Conservation (phyloP, 2,329 filamentous ascomycete species). For the Epichloe scottii region DNA sequence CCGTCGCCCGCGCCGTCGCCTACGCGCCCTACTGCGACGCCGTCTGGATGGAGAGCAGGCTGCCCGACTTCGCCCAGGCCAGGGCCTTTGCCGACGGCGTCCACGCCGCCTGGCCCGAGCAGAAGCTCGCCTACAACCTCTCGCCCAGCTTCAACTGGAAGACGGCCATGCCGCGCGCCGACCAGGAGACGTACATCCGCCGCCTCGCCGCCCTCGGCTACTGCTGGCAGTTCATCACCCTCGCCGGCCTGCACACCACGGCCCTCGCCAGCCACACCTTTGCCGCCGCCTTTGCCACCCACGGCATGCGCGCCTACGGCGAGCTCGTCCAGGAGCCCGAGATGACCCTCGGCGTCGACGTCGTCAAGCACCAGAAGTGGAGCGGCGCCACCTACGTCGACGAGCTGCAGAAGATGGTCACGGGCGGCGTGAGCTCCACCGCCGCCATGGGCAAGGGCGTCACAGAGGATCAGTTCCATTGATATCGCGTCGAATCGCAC, state of each 20-base stretch:
- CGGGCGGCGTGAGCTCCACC: slow-evolving; percentile 79
- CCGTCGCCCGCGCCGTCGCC: slow-evolving; percentile 78
- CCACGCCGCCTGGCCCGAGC: slow-evolving; percentile 87
- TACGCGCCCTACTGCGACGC: slow-evolving; percentile 90
- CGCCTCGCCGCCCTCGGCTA: slow-evolving; percentile 81
- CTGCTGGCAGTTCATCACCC: slow-evolving; percentile 99
- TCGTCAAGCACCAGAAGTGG: slow-evolving; percentile 99
- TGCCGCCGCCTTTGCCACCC: slow-evolving; percentile 63
- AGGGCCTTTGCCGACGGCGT: slow-evolving; percentile 89
- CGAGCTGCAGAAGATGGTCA: slow-evolving; percentile 93
- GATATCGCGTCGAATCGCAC: background rate
- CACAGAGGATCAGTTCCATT: slow-evolving; percentile 85
- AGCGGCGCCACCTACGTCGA: slow-evolving; percentile 90
- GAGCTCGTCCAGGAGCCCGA: slow-evolving; percentile 97
- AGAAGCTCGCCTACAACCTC: slow-evolving; percentile 98
- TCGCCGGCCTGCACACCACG: slow-evolving; percentile 90
- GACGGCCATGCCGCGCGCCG: slow-evolving; percentile 76
- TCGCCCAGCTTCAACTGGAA: slow-evolving; percentile 99
- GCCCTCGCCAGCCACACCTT: slow-evolving; percentile 88
- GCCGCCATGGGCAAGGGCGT: slow-evolving; percentile 96
- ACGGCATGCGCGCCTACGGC: slow-evolving; percentile 93
- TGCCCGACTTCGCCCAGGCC: slow-evolving; percentile 83
- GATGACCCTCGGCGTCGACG: slow-evolving; percentile 80
- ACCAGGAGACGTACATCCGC: slow-evolving; percentile 95
- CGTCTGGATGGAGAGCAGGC: slow-evolving; percentile 99